Percentiles rank a stretch among this genome's conserved stretches.
These are phyloP conservation scores for Capsicum rhomboideum DNA, from an alignment of 257 asterid species.

Conservation along the genomic window DNA sequence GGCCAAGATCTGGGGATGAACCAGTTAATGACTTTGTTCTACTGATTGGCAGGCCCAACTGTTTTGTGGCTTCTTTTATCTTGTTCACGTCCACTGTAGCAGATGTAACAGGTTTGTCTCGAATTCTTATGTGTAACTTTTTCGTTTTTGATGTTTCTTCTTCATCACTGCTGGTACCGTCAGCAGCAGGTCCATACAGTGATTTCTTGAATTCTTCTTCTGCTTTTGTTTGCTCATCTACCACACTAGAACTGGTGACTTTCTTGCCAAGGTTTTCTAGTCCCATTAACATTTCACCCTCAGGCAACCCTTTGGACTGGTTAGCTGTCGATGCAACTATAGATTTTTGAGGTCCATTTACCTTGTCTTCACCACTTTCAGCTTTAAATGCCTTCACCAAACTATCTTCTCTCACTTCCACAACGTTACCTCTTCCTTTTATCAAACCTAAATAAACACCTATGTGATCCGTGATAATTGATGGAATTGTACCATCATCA, in stretches of 20 bases:
- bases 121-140: slow-evolving; percentile 68
- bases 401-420: slow-evolving; percentile 93
- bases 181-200: slow-evolving; percentile 63
- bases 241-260: slow-evolving; percentile 37
- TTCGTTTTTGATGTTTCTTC: slow-evolving; percentile 76
- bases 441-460: slow-evolving; percentile 95
- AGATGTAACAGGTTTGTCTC: slow-evolving; percentile 79
- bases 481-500: slow-evolving; percentile 94
- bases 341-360: slow-evolving; percentile 44
- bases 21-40: slow-evolving; percentile 77
- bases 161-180: slow-evolving; percentile 98
- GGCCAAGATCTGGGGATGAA: slow-evolving; percentile 65
- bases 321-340: slow-evolving; percentile 33
- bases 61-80: slow-evolving; percentile 97
- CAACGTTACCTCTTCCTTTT: slow-evolving; percentile 93
- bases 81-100: slow-evolving; percentile 83
- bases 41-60: slow-evolving; percentile 70
- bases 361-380: slow-evolving; percentile 43
- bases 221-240: slow-evolving; percentile 94
- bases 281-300: slow-evolving; percentile 61
- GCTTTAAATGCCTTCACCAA: slow-evolving; percentile 70
- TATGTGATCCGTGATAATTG: slow-evolving; percentile 89
- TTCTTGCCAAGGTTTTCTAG: slow-evolving; percentile 65
- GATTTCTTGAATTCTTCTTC: slow-evolving; percentile 95
- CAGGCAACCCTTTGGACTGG: slow-evolving; percentile 37